Evolutionary conservation across 352 stramenopile species (phyloP), one percentile per base, ranked within the genome.

Genomic region (Pythium dissotocum): DNA sequence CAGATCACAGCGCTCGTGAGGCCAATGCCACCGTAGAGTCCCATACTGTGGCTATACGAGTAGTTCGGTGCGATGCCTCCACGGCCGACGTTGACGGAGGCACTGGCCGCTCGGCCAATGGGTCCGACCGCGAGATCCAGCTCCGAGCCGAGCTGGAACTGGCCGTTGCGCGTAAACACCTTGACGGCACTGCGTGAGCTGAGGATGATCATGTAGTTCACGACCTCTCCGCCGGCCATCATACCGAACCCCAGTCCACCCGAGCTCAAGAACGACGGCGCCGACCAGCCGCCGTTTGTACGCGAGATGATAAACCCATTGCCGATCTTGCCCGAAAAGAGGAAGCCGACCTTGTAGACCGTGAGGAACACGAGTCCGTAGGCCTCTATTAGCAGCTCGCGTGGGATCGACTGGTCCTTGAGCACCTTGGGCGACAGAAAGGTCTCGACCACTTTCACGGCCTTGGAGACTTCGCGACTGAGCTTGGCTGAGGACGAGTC

Each of bases 161-260:
- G 85, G 1, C 83, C 83, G 58, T 93, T 91, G 32, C 82, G 73
- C 10, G 83, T 93, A 44, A 93, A 93, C 12, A 90, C 83, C 67
- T 93, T 91, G 61, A 93, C 85, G 24, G 85, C 83, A 48, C 73
- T 85, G 32, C 77, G 77, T 1, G 85, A 91, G 73, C 77, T 91
- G 51, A 93, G 75, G 52, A 93, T 81, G 71, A 93, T 77, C 77
- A 93, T 91, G 70, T 91, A 93, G 65, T 91, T 87, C 44, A 93
- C 83, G 62, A 90, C 67, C 71, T 93, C 83, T 21, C 83, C 85
- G 12, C 85, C 85, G n/a, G 82, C 85, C 83, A 93, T 93, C 83
- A 93, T 93, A 6, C 85, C 85, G 65, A 93, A 93, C 6, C 85
- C 85, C 58, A 93, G 67, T 8, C 85, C 85, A 28, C 83, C 85